Evolutionary conservation across 192 early-diverging fungal species (phyloP).

Genomic region (Ambispora gerdemannii): DNA sequence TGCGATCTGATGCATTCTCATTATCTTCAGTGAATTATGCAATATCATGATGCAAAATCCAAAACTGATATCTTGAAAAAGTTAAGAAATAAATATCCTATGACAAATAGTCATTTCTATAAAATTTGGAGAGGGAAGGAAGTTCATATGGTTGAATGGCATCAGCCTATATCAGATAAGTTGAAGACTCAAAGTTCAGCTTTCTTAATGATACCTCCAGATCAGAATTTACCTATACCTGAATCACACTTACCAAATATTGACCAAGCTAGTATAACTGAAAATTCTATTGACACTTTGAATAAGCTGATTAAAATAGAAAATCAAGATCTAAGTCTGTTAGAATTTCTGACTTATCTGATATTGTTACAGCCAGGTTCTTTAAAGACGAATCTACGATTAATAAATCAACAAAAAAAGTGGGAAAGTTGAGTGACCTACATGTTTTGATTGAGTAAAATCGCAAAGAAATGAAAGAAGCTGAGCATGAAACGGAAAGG

Average conservation of each 20-base stretch:
- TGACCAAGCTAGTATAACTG: slow-evolving; percentile 21
- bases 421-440: neutral
- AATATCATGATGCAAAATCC: slow-evolving; percentile 16
- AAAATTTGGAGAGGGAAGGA: slow-evolving; percentile 10
- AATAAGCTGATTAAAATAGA: slow-evolving; percentile 22
- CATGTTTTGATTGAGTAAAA: slow-evolving; percentile 3
- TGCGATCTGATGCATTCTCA: slow-evolving; percentile 8
- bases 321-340: slow-evolving; percentile 22
- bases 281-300: slow-evolving; percentile 19
- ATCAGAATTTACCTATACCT: too few relatives aligned
- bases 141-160: slow-evolving; percentile 20
- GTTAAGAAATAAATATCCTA: slow-evolving; percentile 8
- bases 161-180: slow-evolving; percentile 26
- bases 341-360: slow-evolving; percentile 21
- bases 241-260: slow-evolving; percentile 29
- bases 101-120: slow-evolving; percentile 16
- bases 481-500: neutral
- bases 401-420: neutral
- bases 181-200: too few relatives aligned
- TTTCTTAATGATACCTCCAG: too few relatives aligned
- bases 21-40: slow-evolving; percentile 5
- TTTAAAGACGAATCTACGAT: neutral
- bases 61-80: neutral
- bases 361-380: too few relatives aligned
- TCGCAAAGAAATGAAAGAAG: slow-evolving; percentile 15